Conservation (phyloP, 495 filamentous ascomycete species). For the Friedmanniomyces simplex region DNA sequence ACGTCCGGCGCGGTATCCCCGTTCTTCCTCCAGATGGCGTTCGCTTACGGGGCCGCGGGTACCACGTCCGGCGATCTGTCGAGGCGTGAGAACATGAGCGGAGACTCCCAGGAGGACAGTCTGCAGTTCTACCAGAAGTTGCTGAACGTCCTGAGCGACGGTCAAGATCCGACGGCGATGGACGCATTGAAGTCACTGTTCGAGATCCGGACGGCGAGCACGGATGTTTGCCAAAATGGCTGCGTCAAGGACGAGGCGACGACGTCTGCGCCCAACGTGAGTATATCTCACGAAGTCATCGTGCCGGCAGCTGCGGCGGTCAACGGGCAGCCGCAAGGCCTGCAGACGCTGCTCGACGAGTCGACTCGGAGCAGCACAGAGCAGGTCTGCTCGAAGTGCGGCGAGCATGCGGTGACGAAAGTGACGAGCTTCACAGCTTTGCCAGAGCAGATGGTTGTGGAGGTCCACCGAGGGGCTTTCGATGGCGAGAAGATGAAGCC, state of each 20-base stretch:
- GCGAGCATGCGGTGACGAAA: not conserved
- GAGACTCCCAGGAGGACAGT: slow-evolving; percentile 12
- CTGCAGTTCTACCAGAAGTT: slow-evolving; percentile 1
- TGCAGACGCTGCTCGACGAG: not conserved
- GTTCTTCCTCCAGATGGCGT: slow-evolving; percentile 9
- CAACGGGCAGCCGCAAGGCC: not conserved
- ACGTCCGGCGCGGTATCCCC: not conserved
- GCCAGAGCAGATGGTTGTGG: too few relatives aligned
- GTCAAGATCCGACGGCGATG: not conserved
- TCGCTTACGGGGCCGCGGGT: not conserved
- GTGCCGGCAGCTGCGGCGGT: not conserved
- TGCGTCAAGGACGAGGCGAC: not conserved
- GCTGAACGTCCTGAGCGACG: not conserved
- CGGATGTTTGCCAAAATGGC: not conserved
- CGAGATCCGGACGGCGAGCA: slow-evolving; percentile 1
- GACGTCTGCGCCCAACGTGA: not conserved
- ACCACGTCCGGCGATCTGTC: not conserved
- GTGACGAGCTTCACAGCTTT: not conserved
- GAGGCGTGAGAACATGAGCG: slow-evolving; percentile 1
- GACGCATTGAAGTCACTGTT: slow-evolving; percentile 1
- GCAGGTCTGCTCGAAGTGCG: not conserved
- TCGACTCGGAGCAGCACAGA: not conserved
- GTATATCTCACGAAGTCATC: not conserved
- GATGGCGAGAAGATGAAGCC: too few relatives aligned
- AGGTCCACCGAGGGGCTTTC: too few relatives aligned